phyloP scores from a whole-genome alignment of 2,329 filamentous ascomycete genomes.

The Elsinoe arachidis region DNA sequence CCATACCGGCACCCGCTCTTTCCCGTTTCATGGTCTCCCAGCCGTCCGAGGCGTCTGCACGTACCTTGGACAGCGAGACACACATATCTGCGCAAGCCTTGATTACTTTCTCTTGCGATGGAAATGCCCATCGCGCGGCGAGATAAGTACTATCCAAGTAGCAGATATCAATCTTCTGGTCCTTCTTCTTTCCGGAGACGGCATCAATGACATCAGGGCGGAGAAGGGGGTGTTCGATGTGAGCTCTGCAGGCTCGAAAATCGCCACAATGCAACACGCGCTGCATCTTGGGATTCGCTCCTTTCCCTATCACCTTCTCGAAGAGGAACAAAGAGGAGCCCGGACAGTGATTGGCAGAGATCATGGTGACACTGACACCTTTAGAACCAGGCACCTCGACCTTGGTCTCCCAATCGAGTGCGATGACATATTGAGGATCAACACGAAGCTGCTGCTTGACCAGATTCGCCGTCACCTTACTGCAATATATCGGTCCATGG shows the following conservation, averaged over 20 bases:
- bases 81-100: constrained; percentile 81
- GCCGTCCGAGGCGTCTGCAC: constrained; percentile 46
- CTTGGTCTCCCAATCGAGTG: constrained; percentile 74
- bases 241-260: constrained; percentile 80
- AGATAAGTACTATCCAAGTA: constrained; percentile 97
- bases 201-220: constrained; percentile 65
- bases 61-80: constrained; percentile 62
- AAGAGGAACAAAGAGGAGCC: constrained; percentile 92
- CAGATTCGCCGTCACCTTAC: constrained; percentile 80
- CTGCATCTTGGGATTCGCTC: constrained; percentile 54
- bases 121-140: constrained; percentile 91
- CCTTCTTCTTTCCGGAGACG: constrained; percentile 59
- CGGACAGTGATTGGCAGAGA: constrained; percentile 92
- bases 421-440: constrained; percentile 74
- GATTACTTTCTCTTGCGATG: constrained; percentile 79
- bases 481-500: constrained; percentile 95
- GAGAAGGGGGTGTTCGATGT: constrained; percentile 73
- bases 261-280: constrained; percentile 92
- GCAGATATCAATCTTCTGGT: constrained; percentile 88
- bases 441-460: constrained; percentile 80
- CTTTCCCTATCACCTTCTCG: constrained; percentile 62
- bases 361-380: constrained; percentile 84
- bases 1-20: constrained; percentile 51
- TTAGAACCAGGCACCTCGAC: constrained; percentile 73
- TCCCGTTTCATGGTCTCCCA: constrained; percentile 50